A percentile compares a stretch with the other conserved stretches of the same genome.
phyloP scores from a whole-genome alignment of 495 filamentous ascomycete species.

The Penicillium subrubescens region DNA sequence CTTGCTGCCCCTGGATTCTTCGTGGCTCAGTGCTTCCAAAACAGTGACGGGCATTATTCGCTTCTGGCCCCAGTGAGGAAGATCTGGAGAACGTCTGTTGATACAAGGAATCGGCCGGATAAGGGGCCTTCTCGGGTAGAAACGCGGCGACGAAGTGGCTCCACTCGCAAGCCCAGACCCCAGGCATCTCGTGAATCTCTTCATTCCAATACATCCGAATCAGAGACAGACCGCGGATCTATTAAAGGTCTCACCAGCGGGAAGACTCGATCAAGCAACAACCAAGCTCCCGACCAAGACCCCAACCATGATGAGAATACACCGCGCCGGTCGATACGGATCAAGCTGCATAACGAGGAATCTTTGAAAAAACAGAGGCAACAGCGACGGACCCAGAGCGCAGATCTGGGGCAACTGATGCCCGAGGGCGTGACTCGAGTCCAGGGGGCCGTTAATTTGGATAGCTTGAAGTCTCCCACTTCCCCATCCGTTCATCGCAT shows the following conservation, averaged over 20 bases:
- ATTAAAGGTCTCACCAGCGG: conserved; percentile 25
- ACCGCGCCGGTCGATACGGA: conserved; percentile 80
- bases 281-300: conserved; percentile 49
- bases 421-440: conserved; percentile 33
- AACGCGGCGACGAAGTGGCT: conserved; percentile 34
- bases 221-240: conserved; percentile 44
- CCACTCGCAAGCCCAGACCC: conserved; percentile 41
- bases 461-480: conserved; percentile 80
- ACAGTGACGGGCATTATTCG: conserved; percentile 79
- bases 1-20: conserved; percentile 78
- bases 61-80: conserved; percentile 62
- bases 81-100: conserved; percentile 48
- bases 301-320: conserved; percentile 59
- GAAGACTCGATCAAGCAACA: conserved; percentile 49
- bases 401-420: conserved; percentile 35
- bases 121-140: conserved; percentile 33
- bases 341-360: conserved; percentile 88
- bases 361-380: conserved; percentile 51
- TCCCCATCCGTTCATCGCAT: conserved; percentile 71
- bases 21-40: conserved; percentile 76
- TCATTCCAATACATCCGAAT: conserved; percentile 50
- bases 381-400: conserved; percentile 43
- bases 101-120: conserved; percentile 25
- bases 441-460: conserved; percentile 37
- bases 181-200: conserved; percentile 43